Evolutionary conservation across 176 grass and related monocot species (phyloP).

Genomic region (Carex pumila): DNA sequence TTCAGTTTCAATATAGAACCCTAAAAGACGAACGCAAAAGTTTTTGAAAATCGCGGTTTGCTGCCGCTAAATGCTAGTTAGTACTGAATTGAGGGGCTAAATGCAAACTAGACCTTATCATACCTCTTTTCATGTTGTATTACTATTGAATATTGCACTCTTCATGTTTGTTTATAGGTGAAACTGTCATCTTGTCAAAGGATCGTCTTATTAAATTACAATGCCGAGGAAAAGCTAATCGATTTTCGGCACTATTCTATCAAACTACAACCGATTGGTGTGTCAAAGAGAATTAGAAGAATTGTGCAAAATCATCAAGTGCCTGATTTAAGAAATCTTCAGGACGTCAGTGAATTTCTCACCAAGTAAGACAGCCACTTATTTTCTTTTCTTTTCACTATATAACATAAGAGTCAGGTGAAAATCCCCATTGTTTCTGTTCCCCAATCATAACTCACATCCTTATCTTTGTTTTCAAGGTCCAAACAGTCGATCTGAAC

Average conservation of each 20-base stretch:
- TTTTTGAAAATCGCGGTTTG: background rate
- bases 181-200: conserved; percentile 42
- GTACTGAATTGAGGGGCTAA: background rate
- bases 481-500: too few species aligned
- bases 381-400: background rate
- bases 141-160: background rate
- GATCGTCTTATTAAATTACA: conserved; percentile 41
- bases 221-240: conserved; percentile 35
- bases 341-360: conserved; percentile 47
- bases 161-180: conserved; percentile 21
- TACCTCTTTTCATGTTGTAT: background rate
- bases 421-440: too few species aligned
- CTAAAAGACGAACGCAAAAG: background rate
- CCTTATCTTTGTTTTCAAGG: too few species aligned
- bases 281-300: conserved; percentile 41
- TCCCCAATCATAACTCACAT: too few species aligned
- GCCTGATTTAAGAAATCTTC: conserved; percentile 41
- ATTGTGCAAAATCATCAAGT: conserved; percentile 42
- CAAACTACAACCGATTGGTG: conserved; percentile 40
- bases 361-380: conserved; percentile 31
- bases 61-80: background rate
- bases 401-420: background rate
- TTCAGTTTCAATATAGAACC: background rate
- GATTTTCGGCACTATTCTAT: conserved; percentile 47
- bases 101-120: background rate